Evolutionary conservation across 768 basidiomycete species (phyloP).

Genomic region (Xanthoconium stramineum): DNA sequence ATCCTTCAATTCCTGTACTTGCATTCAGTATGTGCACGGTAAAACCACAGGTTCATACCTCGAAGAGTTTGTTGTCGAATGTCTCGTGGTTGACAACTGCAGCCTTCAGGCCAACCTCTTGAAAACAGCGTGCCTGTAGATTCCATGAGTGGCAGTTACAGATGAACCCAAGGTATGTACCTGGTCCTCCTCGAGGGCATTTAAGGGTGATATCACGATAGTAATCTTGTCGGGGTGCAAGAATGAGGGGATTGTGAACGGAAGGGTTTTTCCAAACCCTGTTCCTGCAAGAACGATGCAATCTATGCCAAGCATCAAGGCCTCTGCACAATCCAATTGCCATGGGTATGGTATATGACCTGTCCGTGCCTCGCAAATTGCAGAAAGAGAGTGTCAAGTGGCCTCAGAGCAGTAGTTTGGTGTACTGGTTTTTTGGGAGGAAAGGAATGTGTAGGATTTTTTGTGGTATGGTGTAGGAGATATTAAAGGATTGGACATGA

Average conservation of each 20-base stretch:
- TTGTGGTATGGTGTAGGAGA: neutral
- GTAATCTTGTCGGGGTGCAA: no score
- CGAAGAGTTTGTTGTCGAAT: no score
- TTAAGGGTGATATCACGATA: no score
- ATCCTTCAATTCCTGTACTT: neutral
- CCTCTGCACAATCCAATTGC: neutral
- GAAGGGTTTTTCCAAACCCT: no score
- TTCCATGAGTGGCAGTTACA: no score
- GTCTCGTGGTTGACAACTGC: no score
- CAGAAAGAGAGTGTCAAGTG: neutral
- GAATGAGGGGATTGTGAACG: no score
- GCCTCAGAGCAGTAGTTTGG: neutral
- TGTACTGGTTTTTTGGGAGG: neutral
- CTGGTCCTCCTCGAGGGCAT: no score
- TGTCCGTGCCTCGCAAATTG: neutral
- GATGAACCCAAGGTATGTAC: no score
- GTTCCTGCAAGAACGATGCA: neutral
- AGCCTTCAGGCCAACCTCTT: no score
- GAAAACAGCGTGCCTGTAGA: no score
- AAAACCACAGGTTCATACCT: neutral
- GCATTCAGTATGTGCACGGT: neutral
- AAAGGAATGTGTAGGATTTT: neutral
- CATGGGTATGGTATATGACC: neutral
- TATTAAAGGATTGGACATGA: neutral
- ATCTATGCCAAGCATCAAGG: neutral